Evolutionary conservation across 306 rosid genomes (phyloP).

Genomic region (Echinosophora koreensis): DNA sequence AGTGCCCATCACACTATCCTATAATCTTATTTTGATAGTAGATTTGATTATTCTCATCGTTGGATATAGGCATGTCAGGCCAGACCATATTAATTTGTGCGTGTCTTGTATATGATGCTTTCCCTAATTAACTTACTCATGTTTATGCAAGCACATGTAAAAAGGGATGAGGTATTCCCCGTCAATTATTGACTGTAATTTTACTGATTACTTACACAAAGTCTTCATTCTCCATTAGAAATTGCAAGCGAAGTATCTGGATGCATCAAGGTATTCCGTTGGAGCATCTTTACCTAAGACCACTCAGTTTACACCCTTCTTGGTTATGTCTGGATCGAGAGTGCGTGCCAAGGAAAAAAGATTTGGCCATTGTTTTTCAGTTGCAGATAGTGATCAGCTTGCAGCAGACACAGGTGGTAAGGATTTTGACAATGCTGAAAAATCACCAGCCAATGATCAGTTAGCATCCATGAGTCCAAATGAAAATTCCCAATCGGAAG

Average conservation of each 20-base stretch:
- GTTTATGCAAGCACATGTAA: too few species aligned
- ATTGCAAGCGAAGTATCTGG: conserved; percentile 55
- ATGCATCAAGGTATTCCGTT: conserved; percentile 48
- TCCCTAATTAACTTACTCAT: not conserved
- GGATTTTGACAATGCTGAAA: conserved; percentile 52
- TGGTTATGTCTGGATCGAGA: conserved; percentile 46
- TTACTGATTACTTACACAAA: conserved; percentile 9
- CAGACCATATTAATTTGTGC: not conserved
- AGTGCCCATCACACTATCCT: not conserved
- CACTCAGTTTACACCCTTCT: conserved; percentile 46
- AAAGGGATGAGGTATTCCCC: too few species aligned
- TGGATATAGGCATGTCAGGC: not conserved
- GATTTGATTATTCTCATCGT: not conserved
- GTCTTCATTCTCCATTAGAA: conserved; percentile 48
- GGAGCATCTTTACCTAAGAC: conserved; percentile 53
- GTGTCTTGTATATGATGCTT: not conserved
- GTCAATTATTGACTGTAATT: conserved; percentile 2
- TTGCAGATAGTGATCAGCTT: conserved; percentile 73
- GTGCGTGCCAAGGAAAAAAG: conserved; percentile 57
- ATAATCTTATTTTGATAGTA: not conserved
- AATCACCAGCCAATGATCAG: conserved; percentile 44
- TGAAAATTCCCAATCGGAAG: conserved; percentile 42
- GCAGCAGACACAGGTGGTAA: conserved; percentile 62
- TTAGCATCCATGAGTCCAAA: conserved; percentile 35
- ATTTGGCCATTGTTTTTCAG: conserved; percentile 54